Evolutionary conservation across 1,284 basidiomycete species (phyloP), one percentile per base, ranked within the genome.

Genomic region (Pseudozyma thailandica): DNA sequence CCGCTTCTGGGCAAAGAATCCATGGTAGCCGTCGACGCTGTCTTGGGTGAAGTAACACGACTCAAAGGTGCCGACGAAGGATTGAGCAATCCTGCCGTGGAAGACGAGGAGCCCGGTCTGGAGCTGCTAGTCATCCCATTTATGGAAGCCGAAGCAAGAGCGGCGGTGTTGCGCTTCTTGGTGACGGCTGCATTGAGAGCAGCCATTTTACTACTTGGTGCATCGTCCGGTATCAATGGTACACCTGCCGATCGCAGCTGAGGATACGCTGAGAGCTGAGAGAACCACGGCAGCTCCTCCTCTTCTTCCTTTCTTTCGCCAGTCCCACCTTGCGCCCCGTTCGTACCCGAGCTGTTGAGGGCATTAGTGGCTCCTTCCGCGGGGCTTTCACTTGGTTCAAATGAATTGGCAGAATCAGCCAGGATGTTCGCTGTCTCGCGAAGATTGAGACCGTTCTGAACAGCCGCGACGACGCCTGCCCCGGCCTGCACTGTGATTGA

Each of bases 211-310:
- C 45, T 50, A 21, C 45, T 42, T 8, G 59, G 52, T 21, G 43
- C 52, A 6, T 35, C 53, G 31, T 64, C 57, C 4, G 71, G 62
- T 8, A 73, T 30, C 15, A 71, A 42, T 5, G 71, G 71, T 10
- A 73, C 69, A 1, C 71, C 71, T 4, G 71, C 71, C 16, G 71
- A 73, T 7, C 71, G 50, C 21, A 77, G 26, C 30, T 77, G 75
- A 18, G 75, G 72, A 38, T 72, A 68, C 0, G 73, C 64, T 31
- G 62, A 75, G 26, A 77, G 41, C 42, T 77, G 75, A 1, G 73
- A 75, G 52, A 77, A 77, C 75, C 75, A 77, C 2, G 75, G 75
- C 25, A 73, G 50, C 37, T 73, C 73, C 31, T 75, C 60, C 35
- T 68, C 63, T 12, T 26, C 52, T 6, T 44, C 56, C 35, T 68